Evolutionary conservation across 345 rosid genomes (phyloP).

Genomic region (Arabidopsis arenosa): DNA sequence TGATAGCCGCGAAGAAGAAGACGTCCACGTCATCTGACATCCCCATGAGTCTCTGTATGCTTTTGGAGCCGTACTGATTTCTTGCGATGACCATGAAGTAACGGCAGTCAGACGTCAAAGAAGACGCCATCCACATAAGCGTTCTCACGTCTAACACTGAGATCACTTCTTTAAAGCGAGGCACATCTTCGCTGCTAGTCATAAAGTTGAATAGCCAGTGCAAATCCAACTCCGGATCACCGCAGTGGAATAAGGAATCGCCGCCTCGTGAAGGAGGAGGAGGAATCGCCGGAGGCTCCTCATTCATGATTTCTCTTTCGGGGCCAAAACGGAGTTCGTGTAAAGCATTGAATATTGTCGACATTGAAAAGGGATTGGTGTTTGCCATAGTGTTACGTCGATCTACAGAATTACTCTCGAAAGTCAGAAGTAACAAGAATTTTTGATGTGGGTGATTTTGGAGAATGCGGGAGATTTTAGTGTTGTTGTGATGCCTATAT

Average conservation of each 20-base stretch:
- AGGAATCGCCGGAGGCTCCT: not conserved
- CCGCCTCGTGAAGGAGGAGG: not conserved
- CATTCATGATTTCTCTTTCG: not conserved
- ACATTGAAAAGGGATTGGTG: not conserved
- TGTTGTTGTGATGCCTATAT: not conserved
- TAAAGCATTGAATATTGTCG: not conserved
- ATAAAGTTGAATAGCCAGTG: conserved; percentile 1
- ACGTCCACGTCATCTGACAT: conserved; percentile 19
- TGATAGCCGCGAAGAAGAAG: not conserved
- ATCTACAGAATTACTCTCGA: not conserved
- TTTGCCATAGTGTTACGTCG: not conserved
- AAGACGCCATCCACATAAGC: not conserved
- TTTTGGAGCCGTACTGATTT: conserved; percentile 22
- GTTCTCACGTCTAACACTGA: not conserved
- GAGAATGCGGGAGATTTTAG: not conserved
- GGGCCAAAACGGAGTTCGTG: not conserved
- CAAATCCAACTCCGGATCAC: not conserved
- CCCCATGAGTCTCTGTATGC: conserved; percentile 5
- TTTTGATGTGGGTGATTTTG: not conserved
- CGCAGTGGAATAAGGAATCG: not conserved
- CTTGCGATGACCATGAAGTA: conserved; percentile 19
- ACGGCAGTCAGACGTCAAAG: not conserved
- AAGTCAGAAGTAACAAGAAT: not conserved
- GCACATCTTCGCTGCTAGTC: conserved; percentile 13
- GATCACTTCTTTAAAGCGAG: not conserved